phyloP scores from a whole-genome alignment of 129 eudicot genomes.

The Arctium minus region DNA sequence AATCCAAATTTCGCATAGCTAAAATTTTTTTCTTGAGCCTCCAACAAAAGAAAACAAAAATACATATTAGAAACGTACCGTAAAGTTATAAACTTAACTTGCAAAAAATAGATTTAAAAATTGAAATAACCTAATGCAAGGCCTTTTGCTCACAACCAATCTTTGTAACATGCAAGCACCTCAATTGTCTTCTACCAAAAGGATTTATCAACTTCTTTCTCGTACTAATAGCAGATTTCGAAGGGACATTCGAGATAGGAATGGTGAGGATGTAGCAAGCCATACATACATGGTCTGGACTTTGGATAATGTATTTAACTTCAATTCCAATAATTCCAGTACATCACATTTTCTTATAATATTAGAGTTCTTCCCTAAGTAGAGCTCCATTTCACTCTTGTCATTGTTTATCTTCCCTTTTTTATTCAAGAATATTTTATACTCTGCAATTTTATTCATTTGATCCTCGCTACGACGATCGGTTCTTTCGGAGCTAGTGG shows the following conservation, averaged over 20 bases:
- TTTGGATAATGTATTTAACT: neutral
- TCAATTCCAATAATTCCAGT: neutral
- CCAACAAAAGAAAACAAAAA: neutral
- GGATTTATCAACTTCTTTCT: neutral
- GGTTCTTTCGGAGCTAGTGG: too few species aligned
- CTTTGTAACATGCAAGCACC: neutral
- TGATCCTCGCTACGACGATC: too few species aligned
- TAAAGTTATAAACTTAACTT: neutral
- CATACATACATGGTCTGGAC: neutral
- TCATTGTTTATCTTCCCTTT: neutral
- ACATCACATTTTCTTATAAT: neutral
- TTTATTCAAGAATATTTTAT: neutral
- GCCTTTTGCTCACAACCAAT: neutral
- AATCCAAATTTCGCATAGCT: neutral
- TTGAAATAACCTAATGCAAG: neutral
- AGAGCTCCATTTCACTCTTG: neutral
- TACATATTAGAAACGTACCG: neutral
- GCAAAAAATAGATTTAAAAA: too few species aligned
- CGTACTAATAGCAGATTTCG: neutral
- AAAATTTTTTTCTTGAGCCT: neutral
- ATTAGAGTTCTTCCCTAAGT: neutral
- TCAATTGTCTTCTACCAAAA: neutral
- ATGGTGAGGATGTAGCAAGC: neutral
- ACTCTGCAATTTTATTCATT: too few species aligned
- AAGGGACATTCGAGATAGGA: neutral